Evolutionary conservation across 768 basidiomycete species (phyloP).

Genomic region (Amyloporia xantha): DNA sequence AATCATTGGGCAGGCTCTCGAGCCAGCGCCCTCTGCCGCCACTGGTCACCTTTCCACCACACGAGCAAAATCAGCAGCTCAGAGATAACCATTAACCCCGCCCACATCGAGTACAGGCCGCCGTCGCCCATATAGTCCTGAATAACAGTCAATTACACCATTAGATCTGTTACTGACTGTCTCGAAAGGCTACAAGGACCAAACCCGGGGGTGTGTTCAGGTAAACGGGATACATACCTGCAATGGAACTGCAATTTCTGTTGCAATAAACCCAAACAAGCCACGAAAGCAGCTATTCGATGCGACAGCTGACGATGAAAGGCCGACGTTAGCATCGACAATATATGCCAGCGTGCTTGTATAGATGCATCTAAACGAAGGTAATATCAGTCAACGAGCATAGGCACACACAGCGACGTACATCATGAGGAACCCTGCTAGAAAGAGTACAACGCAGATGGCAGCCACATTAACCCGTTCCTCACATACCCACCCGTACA

Average conservation of each 20-base stretch:
- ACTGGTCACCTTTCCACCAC: conserved; percentile 47
- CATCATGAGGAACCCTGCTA: conserved; percentile 71
- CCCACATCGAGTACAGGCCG: conserved; percentile 67
- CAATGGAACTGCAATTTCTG: conserved; percentile 69
- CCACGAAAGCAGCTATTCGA: conserved; percentile 76
- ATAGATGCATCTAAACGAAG: conserved; percentile 50
- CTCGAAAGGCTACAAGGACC: too few species aligned
- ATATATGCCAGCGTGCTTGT: conserved; percentile 76
- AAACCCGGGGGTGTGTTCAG: conserved; percentile 63
- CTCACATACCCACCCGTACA: conserved; percentile 71
- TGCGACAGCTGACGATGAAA: conserved; percentile 70
- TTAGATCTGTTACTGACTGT: background rate
- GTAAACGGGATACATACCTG: conserved; percentile 55
- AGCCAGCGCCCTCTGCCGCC: conserved; percentile 40
- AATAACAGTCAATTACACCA: too few species aligned
- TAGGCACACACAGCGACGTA: too few species aligned
- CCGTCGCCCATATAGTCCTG: conserved; percentile 73
- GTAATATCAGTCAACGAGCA: conserved; percentile 23
- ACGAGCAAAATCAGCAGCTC: conserved; percentile 59
- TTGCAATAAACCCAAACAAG: conserved; percentile 54
- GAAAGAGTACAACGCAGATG: conserved; percentile 65
- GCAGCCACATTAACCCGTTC: conserved; percentile 58
- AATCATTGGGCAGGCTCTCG: too few species aligned
- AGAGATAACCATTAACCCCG: conserved; percentile 44
- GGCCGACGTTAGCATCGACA: conserved; percentile 79